Percentiles rank a stretch among this genome's conserved stretches.
Evolutionary conservation across 805 yeast genomes (phyloP).

Genomic region (Lipomyces yamanashiensis): DNA sequence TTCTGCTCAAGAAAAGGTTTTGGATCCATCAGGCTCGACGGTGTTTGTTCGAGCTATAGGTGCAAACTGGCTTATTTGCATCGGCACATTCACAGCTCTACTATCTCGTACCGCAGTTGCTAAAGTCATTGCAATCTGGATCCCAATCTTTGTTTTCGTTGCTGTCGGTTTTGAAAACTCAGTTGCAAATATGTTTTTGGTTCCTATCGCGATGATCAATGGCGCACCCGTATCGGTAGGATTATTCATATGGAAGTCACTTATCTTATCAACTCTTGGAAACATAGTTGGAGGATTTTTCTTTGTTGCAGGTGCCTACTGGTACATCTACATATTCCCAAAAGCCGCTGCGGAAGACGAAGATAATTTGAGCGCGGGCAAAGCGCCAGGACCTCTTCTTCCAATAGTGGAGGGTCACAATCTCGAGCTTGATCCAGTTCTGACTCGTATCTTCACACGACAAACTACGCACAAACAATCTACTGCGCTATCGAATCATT

Average conservation of each 20-base stretch:
- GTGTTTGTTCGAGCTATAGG: slow-evolving; percentile 51
- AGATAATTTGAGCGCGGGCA: slow-evolving; percentile 14
- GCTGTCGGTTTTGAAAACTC: slow-evolving; percentile 76
- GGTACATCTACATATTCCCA: slow-evolving; percentile 63
- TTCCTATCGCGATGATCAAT: slow-evolving; percentile 69
- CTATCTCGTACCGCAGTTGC: slow-evolving; percentile 83
- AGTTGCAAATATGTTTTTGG: slow-evolving; percentile 79
- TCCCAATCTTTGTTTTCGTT: slow-evolving; percentile 82
- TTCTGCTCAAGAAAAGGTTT: slow-evolving; percentile 33
- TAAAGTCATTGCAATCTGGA: slow-evolving; percentile 61
- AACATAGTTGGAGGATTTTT: slow-evolving; percentile 78
- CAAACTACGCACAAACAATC: slow-evolving; percentile 4
- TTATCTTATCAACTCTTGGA: slow-evolving; percentile 74
- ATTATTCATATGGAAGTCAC: slow-evolving; percentile 68
- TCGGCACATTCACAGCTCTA: slow-evolving; percentile 76
- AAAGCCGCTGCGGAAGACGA: slow-evolving; percentile 44
- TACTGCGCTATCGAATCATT: slow-evolving; percentile 5
- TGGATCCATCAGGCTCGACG: slow-evolving; percentile 20
- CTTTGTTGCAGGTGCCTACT: slow-evolving; percentile 69
- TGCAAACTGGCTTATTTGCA: slow-evolving; percentile 76
- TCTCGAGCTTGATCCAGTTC: slow-evolving; percentile 10
- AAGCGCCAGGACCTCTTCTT: slow-evolving; percentile 16
- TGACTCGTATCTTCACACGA: slow-evolving; percentile 13
- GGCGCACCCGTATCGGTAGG: slow-evolving; percentile 69
- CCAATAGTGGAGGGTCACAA: slow-evolving; percentile 18